Evolutionary conservation across 2,329 filamentous ascomycete species (phyloP).

Genomic region (Daldinia eschscholtzii): DNA sequence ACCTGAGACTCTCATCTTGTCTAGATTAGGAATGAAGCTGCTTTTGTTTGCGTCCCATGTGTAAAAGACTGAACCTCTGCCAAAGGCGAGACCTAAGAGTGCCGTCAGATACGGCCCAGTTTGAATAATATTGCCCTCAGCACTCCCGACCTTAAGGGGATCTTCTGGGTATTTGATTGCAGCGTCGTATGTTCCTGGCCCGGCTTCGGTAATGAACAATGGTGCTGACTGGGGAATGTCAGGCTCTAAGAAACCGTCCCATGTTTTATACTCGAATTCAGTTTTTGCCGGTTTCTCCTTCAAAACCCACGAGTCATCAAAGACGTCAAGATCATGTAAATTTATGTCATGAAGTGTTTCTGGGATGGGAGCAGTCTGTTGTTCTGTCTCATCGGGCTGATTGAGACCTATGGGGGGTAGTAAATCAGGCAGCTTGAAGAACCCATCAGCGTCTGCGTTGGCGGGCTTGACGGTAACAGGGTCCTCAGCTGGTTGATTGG

Average conservation of each 20-base stretch:
- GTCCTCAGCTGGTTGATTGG: conserved; percentile 22
- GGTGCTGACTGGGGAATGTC: conserved; percentile 58
- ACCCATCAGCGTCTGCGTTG: conserved; percentile 49
- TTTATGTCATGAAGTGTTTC: conserved; percentile 46
- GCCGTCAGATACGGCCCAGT: conserved; percentile 65
- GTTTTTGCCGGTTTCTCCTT: conserved; percentile 52
- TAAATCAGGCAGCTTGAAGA: conserved; percentile 59
- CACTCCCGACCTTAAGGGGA: conserved; percentile 56
- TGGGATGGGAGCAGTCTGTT: conserved; percentile 16
- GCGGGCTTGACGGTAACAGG: conserved; percentile 28
- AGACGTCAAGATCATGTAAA: conserved; percentile 47
- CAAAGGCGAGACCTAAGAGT: conserved; percentile 75
- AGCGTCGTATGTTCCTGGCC: conserved; percentile 74
- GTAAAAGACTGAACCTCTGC: conserved; percentile 79
- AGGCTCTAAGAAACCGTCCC: conserved; percentile 73
- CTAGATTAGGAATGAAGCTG: conserved; percentile 64
- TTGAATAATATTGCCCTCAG: conserved; percentile 60
- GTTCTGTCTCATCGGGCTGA: conserved; percentile 22
- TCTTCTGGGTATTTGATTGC: conserved; percentile 61
- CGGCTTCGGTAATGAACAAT: conserved; percentile 76
- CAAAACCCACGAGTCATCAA: conserved; percentile 63
- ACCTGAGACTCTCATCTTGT: conserved; percentile 66
- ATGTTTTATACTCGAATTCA: conserved; percentile 68
- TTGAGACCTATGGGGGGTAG: conserved; percentile 40
- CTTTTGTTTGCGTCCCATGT: conserved; percentile 65